A percentile compares a stretch with the other conserved stretches of the same genome.
phyloP scores from a whole-genome alignment of 225 moss, liverwort and hornwort genomes.

The Pseudoscleropodium purum region DNA sequence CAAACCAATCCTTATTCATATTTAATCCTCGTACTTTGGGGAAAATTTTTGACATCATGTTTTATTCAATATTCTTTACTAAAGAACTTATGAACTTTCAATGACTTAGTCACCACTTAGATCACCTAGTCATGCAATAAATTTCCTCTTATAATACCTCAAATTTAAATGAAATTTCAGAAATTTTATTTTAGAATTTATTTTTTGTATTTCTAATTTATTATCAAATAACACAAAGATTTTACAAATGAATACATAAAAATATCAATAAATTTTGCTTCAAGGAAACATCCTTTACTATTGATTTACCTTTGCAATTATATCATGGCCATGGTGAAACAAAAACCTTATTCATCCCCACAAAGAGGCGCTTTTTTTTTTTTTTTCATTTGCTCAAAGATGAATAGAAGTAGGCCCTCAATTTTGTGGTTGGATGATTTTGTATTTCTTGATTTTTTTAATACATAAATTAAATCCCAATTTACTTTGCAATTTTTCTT shows the following conservation, averaged over 20 bases:
- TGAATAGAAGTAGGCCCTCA: too few species aligned
- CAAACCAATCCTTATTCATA: neutral
- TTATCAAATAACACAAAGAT: neutral
- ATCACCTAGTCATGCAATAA: neutral
- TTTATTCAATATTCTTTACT: neutral
- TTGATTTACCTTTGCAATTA: too few species aligned
- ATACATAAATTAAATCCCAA: too few species aligned
- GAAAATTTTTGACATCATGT: too few species aligned
- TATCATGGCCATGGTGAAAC: too few species aligned
- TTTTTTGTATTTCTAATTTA: neutral
- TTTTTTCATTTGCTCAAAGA: too few species aligned
- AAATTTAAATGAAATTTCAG: neutral
- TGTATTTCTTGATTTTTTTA: too few species aligned
- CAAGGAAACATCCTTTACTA: too few species aligned
- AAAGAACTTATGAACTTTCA: neutral
- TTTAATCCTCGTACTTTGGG: neutral
- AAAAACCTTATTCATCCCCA: too few species aligned
- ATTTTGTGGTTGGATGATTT: too few species aligned
- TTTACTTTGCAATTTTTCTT: too few species aligned
- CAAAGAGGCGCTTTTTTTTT: too few species aligned
- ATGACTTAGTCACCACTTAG: fast-evolving
- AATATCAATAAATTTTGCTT: neutral
- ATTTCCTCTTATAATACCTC: neutral
- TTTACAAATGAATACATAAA: neutral
- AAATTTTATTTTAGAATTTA: neutral